phyloP scores from a whole-genome alignment of 2,329 filamentous ascomycete species.

The Neonectria hederae region DNA sequence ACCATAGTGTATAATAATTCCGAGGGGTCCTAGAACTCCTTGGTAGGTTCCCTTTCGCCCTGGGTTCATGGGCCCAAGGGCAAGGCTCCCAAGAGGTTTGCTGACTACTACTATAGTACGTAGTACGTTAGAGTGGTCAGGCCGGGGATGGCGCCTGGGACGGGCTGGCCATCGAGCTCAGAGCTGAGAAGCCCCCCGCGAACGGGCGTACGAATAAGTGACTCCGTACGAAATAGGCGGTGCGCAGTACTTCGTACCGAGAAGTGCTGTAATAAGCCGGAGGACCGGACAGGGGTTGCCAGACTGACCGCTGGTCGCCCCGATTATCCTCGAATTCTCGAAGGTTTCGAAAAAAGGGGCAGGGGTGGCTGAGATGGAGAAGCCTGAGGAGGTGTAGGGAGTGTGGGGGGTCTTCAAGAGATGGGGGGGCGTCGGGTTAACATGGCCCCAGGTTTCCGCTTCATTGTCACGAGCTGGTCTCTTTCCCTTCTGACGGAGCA shows the following conservation, averaged over 20 bases:
- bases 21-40: background rate
- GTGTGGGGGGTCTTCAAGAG: slow-evolving; percentile 4
- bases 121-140: slow-evolving; percentile 7
- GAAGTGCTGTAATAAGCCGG: slow-evolving; percentile 28
- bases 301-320: slow-evolving; percentile 44
- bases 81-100: slow-evolving; percentile 20
- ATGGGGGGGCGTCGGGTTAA: slow-evolving; percentile 3
- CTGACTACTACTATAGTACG: background rate
- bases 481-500: background rate
- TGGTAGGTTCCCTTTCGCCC: slow-evolving; percentile 9
- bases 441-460: background rate
- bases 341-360: slow-evolving; percentile 45
- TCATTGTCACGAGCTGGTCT: slow-evolving; percentile 15
- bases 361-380: slow-evolving; percentile 37
- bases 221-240: too few relatives aligned
- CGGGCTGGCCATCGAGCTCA: slow-evolving; percentile 34
- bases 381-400: slow-evolving; percentile 30
- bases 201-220: slow-evolving; percentile 9
- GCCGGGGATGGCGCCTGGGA: slow-evolving; percentile 31
- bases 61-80: slow-evolving; percentile 12
- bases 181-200: slow-evolving; percentile 30
- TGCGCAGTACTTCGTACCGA: background rate
- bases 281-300: slow-evolving; percentile 31
- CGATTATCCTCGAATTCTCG: slow-evolving; percentile 42
- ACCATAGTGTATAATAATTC: slow-evolving; percentile 9